Conservation (phyloP, 176 grass and related monocot species). For the Themeda triandra region DNA sequence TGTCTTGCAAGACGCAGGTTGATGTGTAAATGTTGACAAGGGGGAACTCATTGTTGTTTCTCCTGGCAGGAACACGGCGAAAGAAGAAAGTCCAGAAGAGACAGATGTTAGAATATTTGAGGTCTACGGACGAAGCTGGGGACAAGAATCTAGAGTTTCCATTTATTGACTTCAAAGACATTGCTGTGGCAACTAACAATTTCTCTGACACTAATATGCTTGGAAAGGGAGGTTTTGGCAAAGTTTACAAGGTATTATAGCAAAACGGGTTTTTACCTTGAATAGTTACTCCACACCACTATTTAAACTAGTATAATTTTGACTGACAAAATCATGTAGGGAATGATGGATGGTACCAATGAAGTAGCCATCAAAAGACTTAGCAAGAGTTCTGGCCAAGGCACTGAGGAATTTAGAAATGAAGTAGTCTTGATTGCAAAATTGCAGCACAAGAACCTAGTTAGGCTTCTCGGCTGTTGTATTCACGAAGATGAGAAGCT, state of each 20-base stretch:
- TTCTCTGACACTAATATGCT: not conserved
- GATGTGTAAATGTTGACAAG: not conserved
- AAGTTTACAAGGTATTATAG: constrained; percentile 29
- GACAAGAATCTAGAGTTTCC: not conserved
- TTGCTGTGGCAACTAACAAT: not conserved
- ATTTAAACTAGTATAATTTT: not conserved
- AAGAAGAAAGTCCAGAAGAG: not conserved
- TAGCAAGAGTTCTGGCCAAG: constrained; percentile 8
- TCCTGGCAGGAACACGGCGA: not conserved
- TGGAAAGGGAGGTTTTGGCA: not conserved
- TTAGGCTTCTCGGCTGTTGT: constrained; percentile 15
- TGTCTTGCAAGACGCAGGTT: not conserved
- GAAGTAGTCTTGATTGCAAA: constrained; percentile 13
- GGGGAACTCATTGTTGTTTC: not conserved
- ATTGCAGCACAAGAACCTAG: constrained; percentile 22
- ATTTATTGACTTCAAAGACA: not conserved
- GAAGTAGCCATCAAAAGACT: constrained; percentile 39
- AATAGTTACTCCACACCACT: not conserved
- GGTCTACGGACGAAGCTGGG: not conserved
- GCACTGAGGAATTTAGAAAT: constrained; percentile 18
- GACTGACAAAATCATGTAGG: not conserved
- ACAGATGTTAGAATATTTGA: not conserved
- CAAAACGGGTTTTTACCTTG: not conserved
- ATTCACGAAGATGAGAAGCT: not conserved
- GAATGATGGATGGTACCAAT: not conserved